Conservation (phyloP, 129 eudicot species). For the Erigeron canadensis region DNA sequence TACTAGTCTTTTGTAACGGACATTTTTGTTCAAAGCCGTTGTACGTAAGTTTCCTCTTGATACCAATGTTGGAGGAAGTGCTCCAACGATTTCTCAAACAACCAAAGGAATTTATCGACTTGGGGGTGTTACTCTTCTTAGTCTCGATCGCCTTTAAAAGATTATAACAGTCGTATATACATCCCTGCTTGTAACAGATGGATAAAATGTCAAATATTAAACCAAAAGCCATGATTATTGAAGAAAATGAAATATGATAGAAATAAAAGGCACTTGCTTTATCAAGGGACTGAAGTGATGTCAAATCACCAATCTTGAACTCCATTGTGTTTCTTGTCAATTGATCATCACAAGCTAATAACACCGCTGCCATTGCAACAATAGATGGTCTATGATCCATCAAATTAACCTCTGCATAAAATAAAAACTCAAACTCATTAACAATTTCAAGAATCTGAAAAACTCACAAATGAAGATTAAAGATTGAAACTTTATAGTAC, state of each 20-base stretch:
- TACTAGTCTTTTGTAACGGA: conserved; percentile 34
- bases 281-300: conserved; percentile 51
- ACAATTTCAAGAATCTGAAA: conserved; percentile 1
- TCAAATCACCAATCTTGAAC: conserved; percentile 49
- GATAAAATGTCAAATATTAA: conserved; percentile 17
- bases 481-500: conserved; percentile 31
- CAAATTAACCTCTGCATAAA: conserved; percentile 59
- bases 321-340: conserved; percentile 49
- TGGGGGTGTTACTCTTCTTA: conserved; percentile 48
- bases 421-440: conserved; percentile 8
- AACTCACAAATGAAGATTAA: conserved; percentile 6
- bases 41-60: conserved; percentile 54
- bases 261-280: conserved; percentile 48
- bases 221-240: not conserved
- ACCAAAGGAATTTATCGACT: conserved; percentile 20
- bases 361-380: conserved; percentile 72
- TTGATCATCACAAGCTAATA: conserved; percentile 54
- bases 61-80: conserved; percentile 39
- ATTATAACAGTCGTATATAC: conserved; percentile 45
- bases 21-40: conserved; percentile 39
- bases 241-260: not conserved
- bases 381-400: conserved; percentile 62
- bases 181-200: conserved; percentile 45
- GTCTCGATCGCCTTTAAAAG: conserved; percentile 44
- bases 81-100: conserved; percentile 29